phyloP scores from a whole-genome alignment of 345 rosid species.

The Gossypium ekmanianum region DNA sequence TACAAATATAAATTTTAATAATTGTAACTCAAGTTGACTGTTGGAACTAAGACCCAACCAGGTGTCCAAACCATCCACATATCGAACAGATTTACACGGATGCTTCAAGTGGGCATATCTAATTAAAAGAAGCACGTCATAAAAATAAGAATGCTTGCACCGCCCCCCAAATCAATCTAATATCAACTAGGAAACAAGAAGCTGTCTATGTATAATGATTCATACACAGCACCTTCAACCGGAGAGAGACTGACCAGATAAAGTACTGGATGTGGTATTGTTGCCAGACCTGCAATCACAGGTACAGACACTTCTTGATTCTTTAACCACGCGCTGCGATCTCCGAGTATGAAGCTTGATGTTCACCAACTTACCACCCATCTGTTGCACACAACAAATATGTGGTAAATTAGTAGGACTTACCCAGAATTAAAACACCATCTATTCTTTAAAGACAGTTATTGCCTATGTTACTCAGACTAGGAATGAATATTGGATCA shows the following conservation, averaged over 20 bases:
- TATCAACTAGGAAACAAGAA: background rate
- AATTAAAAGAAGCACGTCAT: too few relatives aligned
- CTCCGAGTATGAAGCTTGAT: slow-evolving; percentile 81
- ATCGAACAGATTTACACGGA: too few relatives aligned
- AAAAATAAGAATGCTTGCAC: too few relatives aligned
- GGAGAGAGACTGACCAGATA: background rate
- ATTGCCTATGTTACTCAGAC: background rate
- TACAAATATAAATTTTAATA: too few relatives aligned
- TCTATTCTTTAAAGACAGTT: background rate
- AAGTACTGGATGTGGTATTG: slow-evolving; percentile 27
- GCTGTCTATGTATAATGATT: background rate
- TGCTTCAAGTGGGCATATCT: too few relatives aligned
- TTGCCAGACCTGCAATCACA: slow-evolving; percentile 72
- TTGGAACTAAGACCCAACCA: too few relatives aligned
- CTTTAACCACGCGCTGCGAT: slow-evolving; percentile 69
- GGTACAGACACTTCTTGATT: slow-evolving; percentile 69
- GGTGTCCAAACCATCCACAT: too few relatives aligned
- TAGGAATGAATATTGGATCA: background rate
- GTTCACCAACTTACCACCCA: slow-evolving; percentile 48
- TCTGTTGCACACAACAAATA: slow-evolving; percentile 33
- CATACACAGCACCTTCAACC: background rate
- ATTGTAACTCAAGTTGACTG: too few relatives aligned
- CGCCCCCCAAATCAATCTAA: background rate
- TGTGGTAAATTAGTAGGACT: background rate
- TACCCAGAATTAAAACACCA: background rate